These are phyloP conservation scores for Paramecium sexaurelia DNA, from an alignment of 73 alveolate genomes.

Conservation along the genomic window DNA sequence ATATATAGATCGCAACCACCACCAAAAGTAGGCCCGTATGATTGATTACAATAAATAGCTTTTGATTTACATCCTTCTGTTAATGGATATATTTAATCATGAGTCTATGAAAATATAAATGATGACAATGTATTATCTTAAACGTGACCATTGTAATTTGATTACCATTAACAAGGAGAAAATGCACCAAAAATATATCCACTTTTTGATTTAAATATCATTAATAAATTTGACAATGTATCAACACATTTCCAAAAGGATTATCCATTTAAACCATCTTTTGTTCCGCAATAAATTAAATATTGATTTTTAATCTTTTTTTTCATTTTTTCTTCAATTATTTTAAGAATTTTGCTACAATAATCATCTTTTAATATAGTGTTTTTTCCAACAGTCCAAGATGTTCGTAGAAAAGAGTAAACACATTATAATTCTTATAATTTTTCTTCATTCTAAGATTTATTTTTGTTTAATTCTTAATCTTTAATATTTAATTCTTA, in stretches of 20 bases:
- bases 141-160: neutral
- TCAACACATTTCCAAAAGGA: neutral
- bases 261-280: neutral
- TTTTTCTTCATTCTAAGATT: neutral
- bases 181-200: neutral
- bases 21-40: slow-evolving; percentile 52
- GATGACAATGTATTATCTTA: slow-evolving; percentile 20
- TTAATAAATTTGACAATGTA: neutral
- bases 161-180: neutral
- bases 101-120: slow-evolving; percentile 62
- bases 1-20: neutral
- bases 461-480: neutral
- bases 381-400: neutral
- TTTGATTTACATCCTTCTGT: neutral
- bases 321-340: neutral
- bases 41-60: neutral
- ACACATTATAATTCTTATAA: neutral
- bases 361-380: neutral
- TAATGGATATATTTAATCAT: neutral
- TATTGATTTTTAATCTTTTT: neutral
- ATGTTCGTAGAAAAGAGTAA: neutral
- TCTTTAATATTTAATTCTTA: neutral
- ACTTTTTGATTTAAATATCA: neutral
- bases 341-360: neutral
- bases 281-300: neutral